Conservation (phyloP, 257 asterid genomes). For the Petunia secreta region DNA sequence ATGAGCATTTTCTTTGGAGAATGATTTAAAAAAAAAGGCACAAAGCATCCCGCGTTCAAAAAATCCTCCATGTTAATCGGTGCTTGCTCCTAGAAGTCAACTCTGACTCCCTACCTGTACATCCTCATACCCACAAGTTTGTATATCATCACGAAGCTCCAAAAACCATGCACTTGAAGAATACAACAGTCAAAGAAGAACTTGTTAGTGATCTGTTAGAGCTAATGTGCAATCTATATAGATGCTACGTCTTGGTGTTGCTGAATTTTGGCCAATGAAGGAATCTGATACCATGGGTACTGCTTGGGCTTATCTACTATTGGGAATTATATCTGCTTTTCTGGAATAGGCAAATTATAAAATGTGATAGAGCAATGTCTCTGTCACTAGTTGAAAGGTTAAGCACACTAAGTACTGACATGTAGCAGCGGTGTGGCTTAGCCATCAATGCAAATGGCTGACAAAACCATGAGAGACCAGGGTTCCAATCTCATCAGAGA, state of each 20-base stretch:
- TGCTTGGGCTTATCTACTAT: no score
- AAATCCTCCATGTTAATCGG: slow-evolving; percentile 57
- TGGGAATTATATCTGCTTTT: not conserved
- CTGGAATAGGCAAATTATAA: not conserved
- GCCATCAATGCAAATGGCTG: no score
- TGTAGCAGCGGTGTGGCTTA: no score
- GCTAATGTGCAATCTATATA: not conserved
- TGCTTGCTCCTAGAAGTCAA: slow-evolving; percentile 54
- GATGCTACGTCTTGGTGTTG: not conserved
- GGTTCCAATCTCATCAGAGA: no score
- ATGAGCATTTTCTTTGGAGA: slow-evolving; percentile 41
- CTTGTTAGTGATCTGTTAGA: no score
- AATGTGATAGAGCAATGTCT: not conserved
- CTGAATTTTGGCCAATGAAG: not conserved
- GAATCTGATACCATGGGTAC: no score
- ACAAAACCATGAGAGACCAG: no score
- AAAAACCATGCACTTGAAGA: slow-evolving; percentile 65
- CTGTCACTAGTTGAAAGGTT: not conserved
- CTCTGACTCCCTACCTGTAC: slow-evolving; percentile 80
- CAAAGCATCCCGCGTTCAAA: slow-evolving; percentile 22
- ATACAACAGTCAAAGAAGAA: not conserved
- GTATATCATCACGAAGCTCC: slow-evolving; percentile 82
- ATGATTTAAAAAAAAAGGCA: no score
- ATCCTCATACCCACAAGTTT: slow-evolving; percentile 88
- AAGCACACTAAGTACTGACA: not conserved